Percentiles rank a stretch among this genome's conserved stretches.
Conservation (phyloP, 768 basidiomycete species). For the Leucosporidium scottii region DNA sequence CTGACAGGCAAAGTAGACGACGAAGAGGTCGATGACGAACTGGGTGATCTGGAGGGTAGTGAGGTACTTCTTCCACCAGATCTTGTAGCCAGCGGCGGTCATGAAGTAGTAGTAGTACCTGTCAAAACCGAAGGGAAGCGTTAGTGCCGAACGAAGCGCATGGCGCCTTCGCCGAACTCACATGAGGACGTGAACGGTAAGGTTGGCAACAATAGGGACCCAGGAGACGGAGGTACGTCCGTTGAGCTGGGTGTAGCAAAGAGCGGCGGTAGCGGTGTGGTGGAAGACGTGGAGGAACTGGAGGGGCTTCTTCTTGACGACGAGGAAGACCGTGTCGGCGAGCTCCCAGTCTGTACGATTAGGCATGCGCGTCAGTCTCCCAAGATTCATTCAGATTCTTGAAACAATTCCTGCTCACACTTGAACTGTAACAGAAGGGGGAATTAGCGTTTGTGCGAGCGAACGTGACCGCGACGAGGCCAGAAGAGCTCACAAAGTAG, state of each 20-base stretch:
- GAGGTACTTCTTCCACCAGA: conserved; percentile 99
- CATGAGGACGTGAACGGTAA: conserved; percentile 94
- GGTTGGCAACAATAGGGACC: conserved; percentile 86
- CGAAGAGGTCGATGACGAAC: conserved; percentile 81
- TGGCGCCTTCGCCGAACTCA: conserved; percentile 49
- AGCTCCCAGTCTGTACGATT: conserved; percentile 67
- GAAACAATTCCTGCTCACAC: neutral
- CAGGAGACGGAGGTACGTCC: conserved; percentile 94
- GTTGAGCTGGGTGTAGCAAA: conserved; percentile 90
- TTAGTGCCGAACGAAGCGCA: neutral
- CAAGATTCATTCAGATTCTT: neutral
- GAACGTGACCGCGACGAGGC: neutral
- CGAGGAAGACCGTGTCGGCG: conserved; percentile 92
- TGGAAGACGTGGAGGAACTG: conserved; percentile 95
- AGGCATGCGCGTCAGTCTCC: neutral
- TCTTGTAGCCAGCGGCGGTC: conserved; percentile 89
- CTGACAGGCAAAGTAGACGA: conserved; percentile 88
- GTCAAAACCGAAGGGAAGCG: neutral
- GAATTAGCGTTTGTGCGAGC: neutral
- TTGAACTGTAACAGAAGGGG: conserved; percentile 14
- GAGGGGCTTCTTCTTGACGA: conserved; percentile 95
- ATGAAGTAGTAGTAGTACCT: conserved; percentile 94
- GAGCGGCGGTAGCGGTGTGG: conserved; percentile 91
- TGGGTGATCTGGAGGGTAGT: conserved; percentile 95
- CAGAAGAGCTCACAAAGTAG: conserved; percentile 74